Base-by-base conservation (phyloP, 345 rosid species). In the Eucalyptus marginata region DNA sequence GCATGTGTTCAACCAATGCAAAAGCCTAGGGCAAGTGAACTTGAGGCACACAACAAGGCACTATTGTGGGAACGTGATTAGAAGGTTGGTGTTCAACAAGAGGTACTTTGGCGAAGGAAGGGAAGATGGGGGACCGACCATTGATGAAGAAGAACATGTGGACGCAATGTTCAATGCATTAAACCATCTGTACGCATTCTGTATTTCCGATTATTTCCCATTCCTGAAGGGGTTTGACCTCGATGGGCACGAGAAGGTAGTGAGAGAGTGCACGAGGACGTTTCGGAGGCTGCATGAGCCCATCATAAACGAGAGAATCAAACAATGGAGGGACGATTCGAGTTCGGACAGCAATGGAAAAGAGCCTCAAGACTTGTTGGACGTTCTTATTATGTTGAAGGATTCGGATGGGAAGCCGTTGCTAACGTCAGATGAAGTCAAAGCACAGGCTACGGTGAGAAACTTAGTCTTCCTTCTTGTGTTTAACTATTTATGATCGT, bases 1-100 rank as follows among this genome's bases (percentile, higher is more conserved):
- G 51, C 91, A 92, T 86, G 83, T 93, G 18, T 84, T 89, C 83
- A 93, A 92, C 36, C 88, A 76, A 12, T 59, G 31, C 31, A 59
- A 59, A 59, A 59, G 66, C 66, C 66, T 59, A 59, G 31, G 66
- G 66, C 66, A 59, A 27, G 66, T 59, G 66, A 59, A 59, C 66
- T 59, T 59, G 66, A 59, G 66, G 66, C 66, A 59, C 66, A 59
- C 66, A 3, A 12, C 66, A 27, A 59, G 66, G 66, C 66, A 59
- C 66, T 59, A 59, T 11, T 59, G 66, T 59, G 66, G 66, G n/a
- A 59, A 59, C 27, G 66, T 59, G 66, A 59, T 59, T 25, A 27
- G 66, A 27, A 59, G 66, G 31, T 59, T 59, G 66, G 66, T 59
- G 66, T 59, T 59, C 31, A 0, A 89, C 49, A 85, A 11, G 58